Evolutionary conservation across 1,284 basidiomycete genomes (phyloP).

Genomic region (Ustilago lituana): DNA sequence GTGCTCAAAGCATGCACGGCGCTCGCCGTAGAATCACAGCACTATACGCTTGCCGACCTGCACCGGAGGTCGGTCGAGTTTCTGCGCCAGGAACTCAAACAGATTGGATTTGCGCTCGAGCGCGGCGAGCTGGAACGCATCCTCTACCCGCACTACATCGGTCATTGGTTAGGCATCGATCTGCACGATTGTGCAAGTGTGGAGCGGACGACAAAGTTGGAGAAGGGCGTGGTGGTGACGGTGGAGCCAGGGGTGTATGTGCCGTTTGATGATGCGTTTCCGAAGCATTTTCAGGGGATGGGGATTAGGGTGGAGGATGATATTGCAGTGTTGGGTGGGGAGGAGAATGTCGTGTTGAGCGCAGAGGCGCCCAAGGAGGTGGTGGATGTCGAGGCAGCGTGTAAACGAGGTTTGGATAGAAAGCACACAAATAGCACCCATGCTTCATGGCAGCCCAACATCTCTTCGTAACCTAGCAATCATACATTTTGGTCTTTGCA

Average conservation of each 20-base stretch:
- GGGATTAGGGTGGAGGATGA: constrained; percentile 66
- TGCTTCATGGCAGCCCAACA: constrained; percentile 4
- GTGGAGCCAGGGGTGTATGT: constrained; percentile 65
- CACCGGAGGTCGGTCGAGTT: constrained; percentile 80
- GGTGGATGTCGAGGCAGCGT: constrained; percentile 62
- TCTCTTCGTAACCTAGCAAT: constrained; percentile 8
- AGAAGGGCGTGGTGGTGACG: constrained; percentile 60
- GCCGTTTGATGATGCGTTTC: constrained; percentile 56
- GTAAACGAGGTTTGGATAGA: constrained; percentile 20
- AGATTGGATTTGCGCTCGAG: constrained; percentile 78
- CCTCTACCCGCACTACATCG: constrained; percentile 86
- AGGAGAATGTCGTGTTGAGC: constrained; percentile 52
- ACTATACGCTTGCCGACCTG: constrained; percentile 77
- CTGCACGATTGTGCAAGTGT: constrained; percentile 63
- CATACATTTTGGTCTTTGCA: no score
- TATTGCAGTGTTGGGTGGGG: constrained; percentile 54
- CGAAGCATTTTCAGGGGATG: constrained; percentile 59
- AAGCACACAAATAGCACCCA: constrained; percentile 1
- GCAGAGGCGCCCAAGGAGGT: constrained; percentile 62
- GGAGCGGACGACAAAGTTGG: constrained; percentile 50
- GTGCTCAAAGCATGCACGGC: constrained; percentile 78
- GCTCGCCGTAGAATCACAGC: constrained; percentile 70
- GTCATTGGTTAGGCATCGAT: constrained; percentile 83
- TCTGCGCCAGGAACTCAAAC: constrained; percentile 78
- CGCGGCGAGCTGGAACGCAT: constrained; percentile 76